phyloP scores from a whole-genome alignment of 2,329 filamentous ascomycete species.

The Cryphonectria japonica region DNA sequence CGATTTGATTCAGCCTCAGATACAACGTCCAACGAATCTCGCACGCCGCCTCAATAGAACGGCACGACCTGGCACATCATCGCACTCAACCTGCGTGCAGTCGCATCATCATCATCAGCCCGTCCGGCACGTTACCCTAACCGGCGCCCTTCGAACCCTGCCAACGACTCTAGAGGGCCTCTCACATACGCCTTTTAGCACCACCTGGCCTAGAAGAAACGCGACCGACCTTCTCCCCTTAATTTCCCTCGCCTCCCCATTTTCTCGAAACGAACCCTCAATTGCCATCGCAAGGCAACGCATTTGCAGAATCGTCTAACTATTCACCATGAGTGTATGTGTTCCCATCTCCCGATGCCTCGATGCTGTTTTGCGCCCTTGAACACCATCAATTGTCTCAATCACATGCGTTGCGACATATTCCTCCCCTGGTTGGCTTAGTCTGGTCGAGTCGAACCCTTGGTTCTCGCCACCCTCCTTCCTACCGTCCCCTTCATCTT shows the following conservation, averaged over 20 bases:
- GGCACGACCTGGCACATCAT: neutral
- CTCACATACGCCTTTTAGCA: neutral
- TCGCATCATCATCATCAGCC: neutral
- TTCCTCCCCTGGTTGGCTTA: neutral
- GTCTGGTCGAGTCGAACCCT: neutral
- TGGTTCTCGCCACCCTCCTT: neutral
- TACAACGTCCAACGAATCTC: neutral
- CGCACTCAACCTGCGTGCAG: neutral
- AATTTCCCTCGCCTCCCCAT: neutral
- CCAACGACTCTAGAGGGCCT: neutral
- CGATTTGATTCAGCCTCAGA: neutral
- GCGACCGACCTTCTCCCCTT: neutral
- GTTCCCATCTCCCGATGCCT: neutral
- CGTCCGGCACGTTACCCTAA: neutral
- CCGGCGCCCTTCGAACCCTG: neutral
- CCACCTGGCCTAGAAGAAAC: neutral
- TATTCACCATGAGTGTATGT: constrained; percentile 14
- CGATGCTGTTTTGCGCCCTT: neutral
- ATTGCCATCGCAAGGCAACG: neutral
- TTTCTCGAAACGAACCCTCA: neutral
- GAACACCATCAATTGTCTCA: neutral
- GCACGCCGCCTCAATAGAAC: neutral
- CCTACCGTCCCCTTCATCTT: neutral
- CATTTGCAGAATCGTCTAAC: neutral
- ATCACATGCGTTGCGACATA: neutral